Percentiles rank a stretch among this genome's conserved stretches.
Conservation (phyloP, 2,329 filamentous ascomycete species). For the Xenoacremonium recifei region DNA sequence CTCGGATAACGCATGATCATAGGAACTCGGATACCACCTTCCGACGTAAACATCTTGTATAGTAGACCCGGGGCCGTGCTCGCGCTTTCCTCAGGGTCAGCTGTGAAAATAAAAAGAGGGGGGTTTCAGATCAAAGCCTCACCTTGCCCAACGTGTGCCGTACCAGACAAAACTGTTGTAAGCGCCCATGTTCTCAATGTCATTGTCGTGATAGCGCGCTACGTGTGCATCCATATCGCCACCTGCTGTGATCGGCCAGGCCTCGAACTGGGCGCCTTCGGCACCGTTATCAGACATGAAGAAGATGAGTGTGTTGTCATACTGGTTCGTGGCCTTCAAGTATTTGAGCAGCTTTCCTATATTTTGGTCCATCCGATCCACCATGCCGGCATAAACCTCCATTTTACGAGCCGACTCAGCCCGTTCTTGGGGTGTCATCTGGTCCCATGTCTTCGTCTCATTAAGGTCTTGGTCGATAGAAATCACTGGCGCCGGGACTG, state of each 20-base stretch:
- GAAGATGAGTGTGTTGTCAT: conserved; percentile 62
- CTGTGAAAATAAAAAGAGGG: too few relatives aligned
- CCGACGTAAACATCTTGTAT: conserved; percentile 41
- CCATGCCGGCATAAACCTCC: conserved; percentile 64
- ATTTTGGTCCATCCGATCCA: conserved; percentile 59
- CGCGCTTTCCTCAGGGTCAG: too few relatives aligned
- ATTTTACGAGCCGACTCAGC: conserved; percentile 51
- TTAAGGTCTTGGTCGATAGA: too few relatives aligned
- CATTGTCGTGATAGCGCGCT: conserved; percentile 15
- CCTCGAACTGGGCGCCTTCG: conserved; percentile 52
- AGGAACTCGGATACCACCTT: conserved; percentile 51
- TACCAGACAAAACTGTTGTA: conserved; percentile 17
- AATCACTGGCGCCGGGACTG: conserved; percentile 45
- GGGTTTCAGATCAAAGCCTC: too few relatives aligned
- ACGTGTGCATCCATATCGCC: conserved; percentile 23
- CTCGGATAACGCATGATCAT: too few relatives aligned
- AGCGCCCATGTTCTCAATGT: conserved; percentile 12
- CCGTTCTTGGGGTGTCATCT: conserved; percentile 43
- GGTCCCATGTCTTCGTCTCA: conserved; percentile 45
- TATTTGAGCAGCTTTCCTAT: conserved; percentile 60
- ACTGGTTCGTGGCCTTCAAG: conserved; percentile 52
- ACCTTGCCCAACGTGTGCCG: conserved; percentile 20
- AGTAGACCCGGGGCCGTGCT: conserved; percentile 37
- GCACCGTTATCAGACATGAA: conserved; percentile 64
- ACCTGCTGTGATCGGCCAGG: conserved; percentile 10